Evolutionary conservation across 306 rosid genomes (phyloP).

Genomic region (Quercus parvula): DNA sequence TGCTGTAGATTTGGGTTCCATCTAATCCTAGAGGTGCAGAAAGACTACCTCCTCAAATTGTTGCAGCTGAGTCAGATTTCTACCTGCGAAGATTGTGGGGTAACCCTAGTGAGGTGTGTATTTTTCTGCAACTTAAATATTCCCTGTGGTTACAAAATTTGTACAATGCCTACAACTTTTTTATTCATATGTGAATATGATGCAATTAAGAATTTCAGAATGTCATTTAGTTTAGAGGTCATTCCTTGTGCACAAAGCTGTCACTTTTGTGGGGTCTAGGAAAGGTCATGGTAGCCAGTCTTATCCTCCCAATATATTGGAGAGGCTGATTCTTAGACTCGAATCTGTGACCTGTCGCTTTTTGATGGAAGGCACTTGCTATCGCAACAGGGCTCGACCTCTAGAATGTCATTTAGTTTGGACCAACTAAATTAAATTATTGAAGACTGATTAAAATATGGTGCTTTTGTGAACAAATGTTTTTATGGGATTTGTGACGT

Average conservation of each 20-base stretch:
- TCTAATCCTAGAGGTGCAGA: slow-evolving; percentile 98
- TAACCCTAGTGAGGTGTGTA: slow-evolving; percentile 78
- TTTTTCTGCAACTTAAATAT: slow-evolving; percentile 9
- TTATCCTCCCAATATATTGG: no score
- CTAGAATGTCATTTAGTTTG: neutral
- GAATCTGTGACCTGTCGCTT: no score
- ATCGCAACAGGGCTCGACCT: no score
- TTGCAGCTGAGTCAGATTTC: slow-evolving; percentile 77
- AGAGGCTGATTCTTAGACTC: no score
- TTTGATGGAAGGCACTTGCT: no score
- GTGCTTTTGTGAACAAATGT: neutral
- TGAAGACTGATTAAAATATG: neutral
- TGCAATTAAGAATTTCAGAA: neutral
- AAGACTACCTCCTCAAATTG: slow-evolving; percentile 73
- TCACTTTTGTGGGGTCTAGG: no score
- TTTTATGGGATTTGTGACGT: neutral
- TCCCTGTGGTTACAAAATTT: neutral
- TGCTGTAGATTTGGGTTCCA: slow-evolving; percentile 85
- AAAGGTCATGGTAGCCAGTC: no score
- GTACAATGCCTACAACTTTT: neutral
- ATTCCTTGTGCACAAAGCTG: no score
- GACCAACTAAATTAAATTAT: neutral
- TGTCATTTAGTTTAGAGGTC: neutral
- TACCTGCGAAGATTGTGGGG: slow-evolving; percentile 97
- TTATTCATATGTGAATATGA: neutral